Base-by-base conservation (phyloP, 139 green algal genomes). In the Coccomyxa sp. region DNA sequence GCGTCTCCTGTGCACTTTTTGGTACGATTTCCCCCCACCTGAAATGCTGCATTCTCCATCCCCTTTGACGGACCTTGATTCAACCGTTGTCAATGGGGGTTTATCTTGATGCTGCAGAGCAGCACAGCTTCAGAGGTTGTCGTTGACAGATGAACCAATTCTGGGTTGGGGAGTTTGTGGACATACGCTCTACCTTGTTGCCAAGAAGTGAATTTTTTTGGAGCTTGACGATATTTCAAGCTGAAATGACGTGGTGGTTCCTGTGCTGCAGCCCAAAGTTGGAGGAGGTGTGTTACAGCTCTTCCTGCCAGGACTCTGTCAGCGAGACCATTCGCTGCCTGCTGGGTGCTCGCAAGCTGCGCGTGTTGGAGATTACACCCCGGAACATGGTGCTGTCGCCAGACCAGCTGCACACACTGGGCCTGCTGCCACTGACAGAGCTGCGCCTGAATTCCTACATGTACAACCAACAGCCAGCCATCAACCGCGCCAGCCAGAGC, bases 401-500 rank as follows among this genome's bases (percentile, higher is more conserved):
- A 7, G 89, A 93, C 21, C 86, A 92, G 45, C 84, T 92, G 63
- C 80, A 87, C n/a, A 25, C 86, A 31, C 71, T 82, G 60, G 76
- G 83, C 57, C 27, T 38, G 60, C 79, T 86, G 57, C 51, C 27
- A 12, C 79, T 95, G 81, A 78, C 83, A 10, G 89, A 93, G 83
- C 82, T 95, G 81, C 80, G 86, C 0, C 83, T 95, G n/a, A 86
- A 93, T 87, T 91, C 86, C 79, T 89, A 88, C 80, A 85, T 90
- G 21, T 92, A 93, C 86, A 90, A 91, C 87, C 87, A 93, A 89
- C 88, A 92, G 86, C 89, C 88, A 0, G 90, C 88, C 23, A 84
- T 92, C 31, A 88, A 79, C 28, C 91, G 87, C 80, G 88, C 85
- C 59, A 86, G 85, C 80, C 92, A 89, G 79, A 92, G 87, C 83